phyloP scores from a whole-genome alignment of 257 asterid species.

The Penstemon newberryi region DNA sequence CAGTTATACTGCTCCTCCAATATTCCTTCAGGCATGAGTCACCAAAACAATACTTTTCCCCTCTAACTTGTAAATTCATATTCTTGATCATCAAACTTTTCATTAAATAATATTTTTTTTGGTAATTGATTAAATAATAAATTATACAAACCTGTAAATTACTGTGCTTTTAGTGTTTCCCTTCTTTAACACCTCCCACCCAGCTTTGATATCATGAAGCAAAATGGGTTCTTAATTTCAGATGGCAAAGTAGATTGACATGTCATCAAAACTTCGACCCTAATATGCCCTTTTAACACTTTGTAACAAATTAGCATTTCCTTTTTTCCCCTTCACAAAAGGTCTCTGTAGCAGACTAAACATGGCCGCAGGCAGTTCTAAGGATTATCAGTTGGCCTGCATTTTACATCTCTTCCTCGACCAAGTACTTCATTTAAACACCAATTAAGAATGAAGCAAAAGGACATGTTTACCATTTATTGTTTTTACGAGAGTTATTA shows the following conservation, averaged over 20 bases:
- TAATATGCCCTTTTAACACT: neutral
- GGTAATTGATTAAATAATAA: too few species aligned
- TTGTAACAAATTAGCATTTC: neutral
- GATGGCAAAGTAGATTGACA: neutral
- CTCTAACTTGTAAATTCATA: neutral
- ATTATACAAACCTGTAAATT: neutral
- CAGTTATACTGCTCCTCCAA: neutral
- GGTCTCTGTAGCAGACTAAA: conserved; percentile 6
- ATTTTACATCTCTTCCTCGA: neutral
- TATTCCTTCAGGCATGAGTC: neutral
- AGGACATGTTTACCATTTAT: neutral
- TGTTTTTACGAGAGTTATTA: neutral
- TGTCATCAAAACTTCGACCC: neutral
- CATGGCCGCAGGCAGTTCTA: neutral
- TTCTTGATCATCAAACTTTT: neutral
- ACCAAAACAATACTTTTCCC: neutral
- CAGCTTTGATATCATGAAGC: conserved; percentile 5
- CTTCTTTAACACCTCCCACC: neutral
- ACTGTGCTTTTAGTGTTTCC: neutral
- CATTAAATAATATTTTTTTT: neutral
- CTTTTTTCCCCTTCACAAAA: neutral
- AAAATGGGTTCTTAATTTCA: neutral
- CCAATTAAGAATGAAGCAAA: neutral
- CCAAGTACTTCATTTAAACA: conserved; percentile 14
- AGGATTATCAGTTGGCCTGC: conserved; percentile 5